Percentiles rank a stretch among this genome's conserved stretches.
phyloP scores from a whole-genome alignment of 1,139 yeast genomes.

The Pneumocystis sp. region DNA sequence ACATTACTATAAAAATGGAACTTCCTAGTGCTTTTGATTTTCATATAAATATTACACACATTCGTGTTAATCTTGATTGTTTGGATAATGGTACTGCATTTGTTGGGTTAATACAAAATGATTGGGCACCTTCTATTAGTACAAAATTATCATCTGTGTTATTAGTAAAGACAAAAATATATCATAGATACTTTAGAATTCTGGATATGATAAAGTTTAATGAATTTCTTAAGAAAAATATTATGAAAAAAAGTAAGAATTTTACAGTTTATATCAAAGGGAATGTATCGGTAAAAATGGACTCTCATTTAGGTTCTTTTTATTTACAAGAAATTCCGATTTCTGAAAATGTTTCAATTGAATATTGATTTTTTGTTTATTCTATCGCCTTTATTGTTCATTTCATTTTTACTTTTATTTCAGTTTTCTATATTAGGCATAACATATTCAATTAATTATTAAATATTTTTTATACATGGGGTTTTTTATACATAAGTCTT shows the following conservation, averaged over 20 bases:
- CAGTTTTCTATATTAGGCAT: not conserved
- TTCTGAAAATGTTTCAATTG: not conserved
- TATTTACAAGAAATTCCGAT: not conserved
- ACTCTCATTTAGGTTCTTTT: not conserved
- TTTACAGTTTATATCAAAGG: not conserved
- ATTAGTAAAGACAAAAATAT: not conserved
- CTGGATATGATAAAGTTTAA: not conserved
- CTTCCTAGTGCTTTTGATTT: not conserved
- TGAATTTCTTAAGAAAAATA: not conserved
- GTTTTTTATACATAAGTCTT: not conserved
- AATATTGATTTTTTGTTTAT: not conserved
- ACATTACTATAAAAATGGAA: not conserved
- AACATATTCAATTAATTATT: not conserved
- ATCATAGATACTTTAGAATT: not conserved
- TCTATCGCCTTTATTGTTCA: not conserved
- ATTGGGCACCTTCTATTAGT: not conserved
- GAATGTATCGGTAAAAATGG: not conserved
- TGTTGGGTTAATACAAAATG: not conserved
- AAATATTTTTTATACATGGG: not conserved
- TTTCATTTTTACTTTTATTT: not conserved
- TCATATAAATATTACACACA: not conserved
- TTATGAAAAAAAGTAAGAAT: not conserved
- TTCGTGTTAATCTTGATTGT: not conserved
- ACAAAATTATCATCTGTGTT: not conserved
- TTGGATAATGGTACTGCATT: not conserved